Conservation (phyloP, 495 filamentous ascomycete species). For the Letharia lupina region DNA sequence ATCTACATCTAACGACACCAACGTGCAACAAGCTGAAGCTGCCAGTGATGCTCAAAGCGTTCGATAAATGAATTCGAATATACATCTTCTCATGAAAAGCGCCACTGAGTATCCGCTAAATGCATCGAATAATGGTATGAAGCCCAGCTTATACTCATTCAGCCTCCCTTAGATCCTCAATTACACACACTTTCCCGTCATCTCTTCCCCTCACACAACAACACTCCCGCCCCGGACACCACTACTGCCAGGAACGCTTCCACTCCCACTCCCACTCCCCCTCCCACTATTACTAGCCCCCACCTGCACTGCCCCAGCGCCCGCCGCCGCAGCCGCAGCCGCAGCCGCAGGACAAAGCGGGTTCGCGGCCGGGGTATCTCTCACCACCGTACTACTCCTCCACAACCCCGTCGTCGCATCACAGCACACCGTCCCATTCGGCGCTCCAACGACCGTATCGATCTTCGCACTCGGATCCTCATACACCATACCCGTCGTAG, state of each 20-base stretch:
- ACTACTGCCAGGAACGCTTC: neutral
- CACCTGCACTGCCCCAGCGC: neutral
- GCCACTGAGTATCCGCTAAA: neutral
- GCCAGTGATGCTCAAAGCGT: neutral
- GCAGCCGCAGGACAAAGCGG: neutral
- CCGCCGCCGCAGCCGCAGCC: neutral
- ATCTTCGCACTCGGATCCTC: neutral
- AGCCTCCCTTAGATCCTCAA: neutral
- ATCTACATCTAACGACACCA: neutral
- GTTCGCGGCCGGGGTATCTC: neutral
- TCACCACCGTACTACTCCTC: neutral
- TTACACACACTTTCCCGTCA: neutral
- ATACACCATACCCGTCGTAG: neutral
- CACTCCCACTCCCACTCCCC: neutral
- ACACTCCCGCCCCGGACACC: neutral
- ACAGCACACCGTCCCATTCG: neutral
- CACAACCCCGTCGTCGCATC: conserved; percentile 2
- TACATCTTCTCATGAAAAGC: neutral
- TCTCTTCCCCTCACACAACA: neutral
- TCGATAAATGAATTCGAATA: neutral
- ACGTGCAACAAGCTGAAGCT: neutral
- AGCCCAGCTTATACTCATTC: neutral
- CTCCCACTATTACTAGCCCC: neutral
- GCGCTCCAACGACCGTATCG: neutral
- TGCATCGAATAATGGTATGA: neutral